Conservation (phyloP, 768 basidiomycete species). For the Mycena filopes region DNA sequence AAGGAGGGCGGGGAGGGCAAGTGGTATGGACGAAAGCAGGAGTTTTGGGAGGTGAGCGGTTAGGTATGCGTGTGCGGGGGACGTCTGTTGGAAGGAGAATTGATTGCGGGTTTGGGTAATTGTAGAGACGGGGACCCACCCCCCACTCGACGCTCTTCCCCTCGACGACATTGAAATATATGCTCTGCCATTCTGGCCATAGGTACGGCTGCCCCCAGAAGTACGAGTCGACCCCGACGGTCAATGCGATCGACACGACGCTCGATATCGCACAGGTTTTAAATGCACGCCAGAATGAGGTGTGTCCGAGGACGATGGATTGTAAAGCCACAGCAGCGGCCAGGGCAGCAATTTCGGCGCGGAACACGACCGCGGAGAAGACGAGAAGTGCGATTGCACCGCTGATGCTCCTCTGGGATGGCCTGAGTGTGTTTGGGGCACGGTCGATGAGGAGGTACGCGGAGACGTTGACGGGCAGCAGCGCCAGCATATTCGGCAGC, state of each 20-base stretch:
- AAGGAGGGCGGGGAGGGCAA: conserved; percentile 65
- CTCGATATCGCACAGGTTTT: conserved; percentile 62
- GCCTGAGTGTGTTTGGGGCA: conserved; percentile 50
- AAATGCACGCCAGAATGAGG: conserved; percentile 56
- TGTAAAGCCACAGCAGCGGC: conserved; percentile 72
- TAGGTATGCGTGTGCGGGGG: conserved; percentile 77
- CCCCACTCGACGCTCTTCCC: conserved; percentile 95
- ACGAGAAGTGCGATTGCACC: conserved; percentile 69
- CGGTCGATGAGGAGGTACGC: conserved; percentile 59
- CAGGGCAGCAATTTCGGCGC: conserved; percentile 81
- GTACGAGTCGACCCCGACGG: conserved; percentile 80
- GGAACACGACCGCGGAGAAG: conserved; percentile 75
- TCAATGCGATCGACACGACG: conserved; percentile 61
- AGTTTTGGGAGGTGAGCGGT: conserved; percentile 79
- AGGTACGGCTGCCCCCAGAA: conserved; percentile 80
- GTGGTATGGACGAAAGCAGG: conserved; percentile 69
- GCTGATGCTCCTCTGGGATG: conserved; percentile 46
- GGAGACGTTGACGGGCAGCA: conserved; percentile 79
- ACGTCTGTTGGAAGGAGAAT: conserved; percentile 57
- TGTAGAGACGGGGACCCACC: conserved; percentile 64
- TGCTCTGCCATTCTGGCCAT: conserved; percentile 87
- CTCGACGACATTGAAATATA: conserved; percentile 88
- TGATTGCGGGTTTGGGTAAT: too few species aligned
- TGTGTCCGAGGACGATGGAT: conserved; percentile 53
- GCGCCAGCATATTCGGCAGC: conserved; percentile 93